These are phyloP conservation scores for Pochonia chlamydosporia DNA, from an alignment of 2,329 filamentous ascomycete species.

Conservation along the genomic window DNA sequence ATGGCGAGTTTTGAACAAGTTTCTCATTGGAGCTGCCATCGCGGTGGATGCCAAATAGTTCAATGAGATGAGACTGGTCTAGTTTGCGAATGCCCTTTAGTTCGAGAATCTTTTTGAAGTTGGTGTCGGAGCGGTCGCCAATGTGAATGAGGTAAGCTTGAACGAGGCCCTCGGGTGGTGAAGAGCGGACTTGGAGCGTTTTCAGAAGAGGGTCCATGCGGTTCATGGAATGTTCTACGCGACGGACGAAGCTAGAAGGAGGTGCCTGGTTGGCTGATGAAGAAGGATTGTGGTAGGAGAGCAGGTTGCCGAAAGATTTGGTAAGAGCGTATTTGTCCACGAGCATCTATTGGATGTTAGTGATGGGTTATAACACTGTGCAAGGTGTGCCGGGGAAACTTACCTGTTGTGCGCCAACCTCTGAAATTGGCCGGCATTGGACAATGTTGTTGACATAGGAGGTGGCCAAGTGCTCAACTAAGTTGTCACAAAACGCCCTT, in stretches of 20 bases:
- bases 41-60: constrained; percentile 76
- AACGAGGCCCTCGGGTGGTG: constrained; percentile 86
- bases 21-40: constrained; percentile 68
- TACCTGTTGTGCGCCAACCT: constrained; percentile 89
- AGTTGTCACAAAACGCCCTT: constrained; percentile 87
- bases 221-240: constrained; percentile 76
- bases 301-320: constrained; percentile 67
- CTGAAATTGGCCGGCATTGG: constrained; percentile 83
- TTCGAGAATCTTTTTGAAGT: constrained; percentile 94
- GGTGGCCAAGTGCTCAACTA: constrained; percentile 81
- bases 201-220: constrained; percentile 91
- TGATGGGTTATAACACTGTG: neutral
- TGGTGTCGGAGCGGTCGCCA: constrained; percentile 83
- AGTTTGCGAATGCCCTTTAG: constrained; percentile 85
- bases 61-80: constrained; percentile 76
- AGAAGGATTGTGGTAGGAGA: constrained; percentile 54
- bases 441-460: constrained; percentile 80
- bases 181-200: constrained; percentile 88
- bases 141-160: constrained; percentile 98
- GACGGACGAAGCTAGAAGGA: constrained; percentile 67
- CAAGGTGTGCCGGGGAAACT: constrained; percentile 11
- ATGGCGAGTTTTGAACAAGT: constrained; percentile 62
- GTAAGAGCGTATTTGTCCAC: constrained; percentile 90
- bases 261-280: constrained; percentile 34
- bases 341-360: constrained; percentile 61